Conservation (phyloP, 2,329 filamentous ascomycete genomes). For the Chrysoporthe austroafricana region DNA sequence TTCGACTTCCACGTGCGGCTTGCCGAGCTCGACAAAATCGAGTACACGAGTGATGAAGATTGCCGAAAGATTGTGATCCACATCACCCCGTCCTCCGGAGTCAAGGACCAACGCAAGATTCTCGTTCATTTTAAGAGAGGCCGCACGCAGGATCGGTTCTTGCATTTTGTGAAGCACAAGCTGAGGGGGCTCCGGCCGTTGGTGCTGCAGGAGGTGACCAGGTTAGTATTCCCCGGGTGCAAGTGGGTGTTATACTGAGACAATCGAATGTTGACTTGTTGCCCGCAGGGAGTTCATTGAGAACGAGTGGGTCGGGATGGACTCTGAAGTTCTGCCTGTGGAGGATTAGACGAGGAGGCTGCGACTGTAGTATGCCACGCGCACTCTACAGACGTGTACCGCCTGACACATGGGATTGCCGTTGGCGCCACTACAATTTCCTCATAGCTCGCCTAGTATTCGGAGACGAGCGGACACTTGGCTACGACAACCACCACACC, state of each 20-base stretch:
- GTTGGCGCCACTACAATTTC: neutral
- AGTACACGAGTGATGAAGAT: conserved; percentile 44
- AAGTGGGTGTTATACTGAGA: neutral
- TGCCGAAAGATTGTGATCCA: conserved; percentile 48
- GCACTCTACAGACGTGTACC: neutral
- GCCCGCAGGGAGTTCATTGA: conserved; percentile 41
- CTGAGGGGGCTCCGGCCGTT: conserved; percentile 41
- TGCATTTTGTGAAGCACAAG: conserved; percentile 48
- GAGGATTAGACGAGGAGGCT: neutral
- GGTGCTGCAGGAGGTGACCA: conserved; percentile 42
- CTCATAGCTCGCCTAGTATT: neutral
- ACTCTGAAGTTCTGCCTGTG: conserved; percentile 39
- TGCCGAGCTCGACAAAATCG: conserved; percentile 50
- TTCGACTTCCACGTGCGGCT: conserved; percentile 55
- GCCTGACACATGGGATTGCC: neutral
- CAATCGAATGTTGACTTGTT: conserved; percentile 14
- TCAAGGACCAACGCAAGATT: conserved; percentile 48
- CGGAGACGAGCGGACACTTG: too few species aligned
- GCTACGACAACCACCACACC: too few species aligned
- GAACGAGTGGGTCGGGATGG: conserved; percentile 41
- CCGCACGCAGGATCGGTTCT: conserved; percentile 56
- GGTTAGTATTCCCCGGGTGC: conserved; percentile 41
- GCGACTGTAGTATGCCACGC: neutral
- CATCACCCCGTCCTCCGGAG: conserved; percentile 39
- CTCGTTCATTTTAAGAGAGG: conserved; percentile 57